Evolutionary conservation across 2,329 filamentous ascomycete genomes (phyloP).

Genomic region (Botrytis elliptica): DNA sequence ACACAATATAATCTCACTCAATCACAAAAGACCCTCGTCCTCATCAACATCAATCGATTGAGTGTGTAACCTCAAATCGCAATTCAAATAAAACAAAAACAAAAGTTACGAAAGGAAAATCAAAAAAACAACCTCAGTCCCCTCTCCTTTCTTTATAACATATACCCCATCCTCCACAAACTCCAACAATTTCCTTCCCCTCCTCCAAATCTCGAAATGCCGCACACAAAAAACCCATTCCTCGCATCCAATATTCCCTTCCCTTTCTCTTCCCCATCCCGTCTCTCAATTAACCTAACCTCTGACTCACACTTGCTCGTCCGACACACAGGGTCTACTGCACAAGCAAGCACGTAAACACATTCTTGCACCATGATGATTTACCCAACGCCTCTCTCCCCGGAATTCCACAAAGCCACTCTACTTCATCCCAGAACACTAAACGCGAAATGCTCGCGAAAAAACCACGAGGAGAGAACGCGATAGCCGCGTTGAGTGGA

Average conservation of each 20-base stretch:
- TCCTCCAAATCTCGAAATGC: background rate
- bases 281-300: background rate
- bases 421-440: background rate
- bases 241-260: background rate
- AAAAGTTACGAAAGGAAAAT: background rate
- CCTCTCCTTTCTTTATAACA: background rate
- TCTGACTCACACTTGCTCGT: slow-evolving; percentile 12
- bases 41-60: background rate
- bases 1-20: background rate
- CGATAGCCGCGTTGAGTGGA: slow-evolving; percentile 21
- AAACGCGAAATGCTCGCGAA: slow-evolving; percentile 16
- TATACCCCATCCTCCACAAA: background rate
- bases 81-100: slow-evolving; percentile 2
- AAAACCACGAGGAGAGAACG: background rate
- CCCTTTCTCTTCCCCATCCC: background rate
- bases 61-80: background rate
- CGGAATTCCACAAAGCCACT: too few species aligned
- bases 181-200: background rate
- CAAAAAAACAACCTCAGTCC: slow-evolving; percentile 10
- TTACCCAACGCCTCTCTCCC: too few species aligned
- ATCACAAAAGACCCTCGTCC: background rate
- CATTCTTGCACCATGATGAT: too few species aligned
- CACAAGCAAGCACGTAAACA: too few species aligned
- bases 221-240: background rate
- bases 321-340: background rate